Base-by-base conservation (phyloP, 805 yeast species). In the Cyberlindnera saturnus region DNA sequence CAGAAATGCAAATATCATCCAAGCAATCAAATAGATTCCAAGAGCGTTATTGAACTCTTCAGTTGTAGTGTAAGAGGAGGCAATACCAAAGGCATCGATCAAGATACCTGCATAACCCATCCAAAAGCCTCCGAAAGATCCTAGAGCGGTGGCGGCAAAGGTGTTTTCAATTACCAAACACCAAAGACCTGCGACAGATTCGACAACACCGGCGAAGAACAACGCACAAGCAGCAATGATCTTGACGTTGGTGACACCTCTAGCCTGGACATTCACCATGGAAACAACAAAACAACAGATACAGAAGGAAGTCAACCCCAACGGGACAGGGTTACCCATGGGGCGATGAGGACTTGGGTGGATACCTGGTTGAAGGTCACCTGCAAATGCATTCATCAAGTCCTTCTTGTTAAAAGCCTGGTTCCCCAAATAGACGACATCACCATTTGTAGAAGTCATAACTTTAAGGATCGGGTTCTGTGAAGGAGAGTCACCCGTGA, bases 91-190 rank as follows among this genome's bases (percentile, higher is more conserved):
- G 56, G 75, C 73, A 38, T 79, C 81, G 38, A 75, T 70, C 45
- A 64, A 61, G 30, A 83, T 74, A 29, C 84, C 84, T 46, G 82
- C 89, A 69, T 78, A 83, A 23, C 81, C 69, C 68, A 81, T 75
- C 91, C 91, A 83, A 61, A 83, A 83, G 3, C 87, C 90, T 45
- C 86, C 91, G 51, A 65, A 69, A 5, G 71, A 59, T 31, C 67
- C 64, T 45, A 68, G 57, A 18, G 66, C 65, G 26, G 83, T 73
- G 52, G 82, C 86, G 64, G 87, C 87, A 65, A 81, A 83, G 18
- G 88, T 82, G 63, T 82, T 82, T 53, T 84, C 89, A 34, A 77
- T 70, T n/a, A 82, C 79, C 63, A 82, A 72, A 62, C 85, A 87
- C 75, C 85, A 77, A 71, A 83, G 71, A 44, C 89, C 90, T 6